Evolutionary conservation across 1,284 basidiomycete genomes (phyloP), one percentile per base, ranked within the genome.

Genomic region (Termitomyces sp.): DNA sequence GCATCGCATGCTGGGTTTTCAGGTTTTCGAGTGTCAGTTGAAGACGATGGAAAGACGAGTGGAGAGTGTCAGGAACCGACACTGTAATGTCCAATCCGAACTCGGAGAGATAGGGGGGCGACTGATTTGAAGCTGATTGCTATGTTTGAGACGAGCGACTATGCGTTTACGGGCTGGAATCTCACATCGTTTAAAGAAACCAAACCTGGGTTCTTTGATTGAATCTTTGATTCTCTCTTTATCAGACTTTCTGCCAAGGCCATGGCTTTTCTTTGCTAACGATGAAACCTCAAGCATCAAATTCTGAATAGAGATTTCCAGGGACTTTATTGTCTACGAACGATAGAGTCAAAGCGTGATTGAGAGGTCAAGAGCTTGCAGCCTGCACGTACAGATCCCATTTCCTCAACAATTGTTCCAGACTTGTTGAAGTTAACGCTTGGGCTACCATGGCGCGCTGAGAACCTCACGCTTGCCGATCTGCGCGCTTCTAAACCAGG

Each of bases 151-250:
- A 30, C 46, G 21, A n/a, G 42, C n/a, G 9, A 40, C 13, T 34
- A 57, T 30, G 39, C n/a, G 34, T 30, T 48, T 28, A 28, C 50
- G 33, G 42, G 13, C 40, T 30, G 38, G 39, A 31, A 28, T 58
- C 76, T 46, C 64, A 82, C 83, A 70, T 67, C 76, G 78, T 67
- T 80, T 83, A 61, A 86, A 84, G 52, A 84, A 65, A 34, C 74
- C 77, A 63, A 85, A 84, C 49, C 70, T 68, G 21, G 64, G 57
- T 42, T 77, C 73, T 64, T 71, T 78, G 5, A 62, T 57, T 34
- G 71, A 65, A 36, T 75, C 74, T 52, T 70, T 76, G 19, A 63
- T 59, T 56, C 69, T 77, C 19, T 80, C 77, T 65, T 79, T 82
- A 50, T 83, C 81, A 4, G 61, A 61, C 61, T 74, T 80, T 57